Base-by-base conservation (phyloP, 306 rosid genomes). In the Parietaria judaica region DNA sequence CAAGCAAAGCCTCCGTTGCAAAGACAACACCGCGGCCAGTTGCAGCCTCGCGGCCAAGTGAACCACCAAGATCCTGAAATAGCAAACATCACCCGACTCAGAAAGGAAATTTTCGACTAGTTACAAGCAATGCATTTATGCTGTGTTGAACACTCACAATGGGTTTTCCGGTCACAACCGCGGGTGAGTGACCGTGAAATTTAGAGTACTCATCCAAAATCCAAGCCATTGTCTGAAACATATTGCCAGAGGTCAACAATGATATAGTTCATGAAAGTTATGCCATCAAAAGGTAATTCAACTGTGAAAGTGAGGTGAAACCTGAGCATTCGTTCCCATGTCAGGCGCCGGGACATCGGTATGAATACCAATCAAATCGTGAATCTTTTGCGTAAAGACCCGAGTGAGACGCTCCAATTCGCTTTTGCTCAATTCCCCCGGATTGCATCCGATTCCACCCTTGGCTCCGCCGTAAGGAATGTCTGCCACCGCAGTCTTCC, bases 391-490 rank as follows among this genome's bases (percentile, higher is more conserved):
- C 2, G 85, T 80, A 44, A 80, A 83, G 73, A 83, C 85, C 4
- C 89, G 85, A 60, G 89, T 83, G 63, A 83, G 74, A 45, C 89
- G 78, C 66, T 83, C 89, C 49, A 80, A 79, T 66, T 83, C 89
- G 9, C 79, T 77, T 16, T 1, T 63, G n/a, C 81, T 83, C 3
- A 83, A 67, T 14, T 80, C 85, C 67, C 78, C 48, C 0, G 89
- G 85, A 48, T 52, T 68, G 74, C 89, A 80, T 63, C 89, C 89
- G 31, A 83, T 83, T 56, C 89, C 89, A 56, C 89, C 89, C 75
- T 83, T 83, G 3, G 89, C 89, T 55, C 89, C 89, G 41, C 85
- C 89, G 64, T 83, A 83, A 35, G 89, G 89, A 65, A 80, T 80
- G 68, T 83, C 76, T 12, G 70, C 89, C 50, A 83, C 89, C 38